Evolutionary conservation across 2,329 filamentous ascomycete species (phyloP).

Genomic region (Aureobasidium sp.): DNA sequence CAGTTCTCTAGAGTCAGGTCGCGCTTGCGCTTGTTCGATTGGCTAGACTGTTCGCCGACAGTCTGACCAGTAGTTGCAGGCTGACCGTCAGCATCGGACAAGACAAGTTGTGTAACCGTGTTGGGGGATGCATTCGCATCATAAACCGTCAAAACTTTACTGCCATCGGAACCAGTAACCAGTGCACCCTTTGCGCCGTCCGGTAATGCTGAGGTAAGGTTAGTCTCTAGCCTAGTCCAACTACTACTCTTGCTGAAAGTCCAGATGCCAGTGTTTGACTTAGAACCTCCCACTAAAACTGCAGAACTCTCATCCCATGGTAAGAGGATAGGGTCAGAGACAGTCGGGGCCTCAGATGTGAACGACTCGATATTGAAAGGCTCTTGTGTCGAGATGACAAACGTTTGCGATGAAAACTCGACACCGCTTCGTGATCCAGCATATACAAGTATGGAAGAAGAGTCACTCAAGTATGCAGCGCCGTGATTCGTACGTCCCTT

Average conservation of each 20-base stretch:
- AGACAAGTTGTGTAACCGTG: slow-evolving; percentile 57
- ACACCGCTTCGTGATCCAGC: slow-evolving; percentile 60
- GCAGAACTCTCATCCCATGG: slow-evolving; percentile 64
- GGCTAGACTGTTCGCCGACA: slow-evolving; percentile 28
- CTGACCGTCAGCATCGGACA: slow-evolving; percentile 52
- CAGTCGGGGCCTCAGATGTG: slow-evolving; percentile 51
- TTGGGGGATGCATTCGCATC: slow-evolving; percentile 69
- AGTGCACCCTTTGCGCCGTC: slow-evolving; percentile 42
- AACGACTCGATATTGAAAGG: slow-evolving; percentile 57
- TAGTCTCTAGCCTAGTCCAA: slow-evolving; percentile 61
- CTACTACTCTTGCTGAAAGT: slow-evolving; percentile 55
- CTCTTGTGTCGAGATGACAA: slow-evolving; percentile 56
- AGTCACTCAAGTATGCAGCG: slow-evolving; percentile 62
- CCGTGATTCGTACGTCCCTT: slow-evolving; percentile 67
- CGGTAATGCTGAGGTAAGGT: slow-evolving; percentile 42
- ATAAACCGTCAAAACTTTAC: slow-evolving; percentile 71
- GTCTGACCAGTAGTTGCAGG: slow-evolving; percentile 39
- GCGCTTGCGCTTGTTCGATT: slow-evolving; percentile 34
- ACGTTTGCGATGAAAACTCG: slow-evolving; percentile 61
- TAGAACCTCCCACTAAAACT: slow-evolving; percentile 64
- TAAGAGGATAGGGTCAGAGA: slow-evolving; percentile 61
- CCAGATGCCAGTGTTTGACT: slow-evolving; percentile 59
- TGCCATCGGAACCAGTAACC: slow-evolving; percentile 62
- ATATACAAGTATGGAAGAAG: slow-evolving; percentile 69
- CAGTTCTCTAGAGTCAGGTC: slow-evolving; percentile 55